phyloP scores from a whole-genome alignment of 345 rosid species.

The Linum tenue region DNA sequence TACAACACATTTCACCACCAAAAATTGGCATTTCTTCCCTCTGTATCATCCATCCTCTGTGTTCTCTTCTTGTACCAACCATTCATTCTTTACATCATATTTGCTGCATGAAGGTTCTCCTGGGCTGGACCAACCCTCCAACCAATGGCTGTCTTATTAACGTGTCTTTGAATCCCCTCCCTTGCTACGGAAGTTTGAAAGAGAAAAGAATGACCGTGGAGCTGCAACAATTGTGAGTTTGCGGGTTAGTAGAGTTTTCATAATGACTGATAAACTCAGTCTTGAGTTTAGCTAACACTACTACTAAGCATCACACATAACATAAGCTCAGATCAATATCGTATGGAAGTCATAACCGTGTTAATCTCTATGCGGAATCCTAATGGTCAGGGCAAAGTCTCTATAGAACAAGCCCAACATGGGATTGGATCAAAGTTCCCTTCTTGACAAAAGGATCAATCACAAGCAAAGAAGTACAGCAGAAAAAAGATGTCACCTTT shows the following conservation, averaged over 20 bases:
- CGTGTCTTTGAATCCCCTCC: slow-evolving; percentile 63
- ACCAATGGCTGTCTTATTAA: slow-evolving; percentile 14
- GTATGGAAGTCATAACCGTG: too few relatives aligned
- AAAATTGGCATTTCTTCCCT: slow-evolving; percentile 9
- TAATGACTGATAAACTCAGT: not conserved
- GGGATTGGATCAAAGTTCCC: not conserved
- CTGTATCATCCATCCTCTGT: not conserved
- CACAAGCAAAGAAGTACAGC: slow-evolving; percentile 2
- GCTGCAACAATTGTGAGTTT: slow-evolving; percentile 34
- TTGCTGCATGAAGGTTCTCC: not conserved
- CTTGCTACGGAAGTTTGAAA: slow-evolving; percentile 91
- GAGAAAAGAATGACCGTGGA: slow-evolving; percentile 90
- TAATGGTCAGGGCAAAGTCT: too few relatives aligned
- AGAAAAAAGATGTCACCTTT: slow-evolving; percentile 48
- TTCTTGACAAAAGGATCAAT: not conserved
- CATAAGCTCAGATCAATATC: too few relatives aligned
- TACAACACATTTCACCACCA: slow-evolving; percentile 29
- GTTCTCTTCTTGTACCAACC: slow-evolving; percentile 10
- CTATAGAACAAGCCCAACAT: not conserved
- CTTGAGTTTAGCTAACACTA: not conserved
- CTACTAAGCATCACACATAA: too few relatives aligned
- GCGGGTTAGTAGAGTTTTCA: not conserved
- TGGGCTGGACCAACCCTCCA: not conserved
- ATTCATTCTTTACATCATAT: slow-evolving; percentile 31
- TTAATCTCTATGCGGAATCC: not conserved